Evolutionary conservation across 441 rosid genomes (phyloP).

Genomic region (Pelargonium myrrhifolium): DNA sequence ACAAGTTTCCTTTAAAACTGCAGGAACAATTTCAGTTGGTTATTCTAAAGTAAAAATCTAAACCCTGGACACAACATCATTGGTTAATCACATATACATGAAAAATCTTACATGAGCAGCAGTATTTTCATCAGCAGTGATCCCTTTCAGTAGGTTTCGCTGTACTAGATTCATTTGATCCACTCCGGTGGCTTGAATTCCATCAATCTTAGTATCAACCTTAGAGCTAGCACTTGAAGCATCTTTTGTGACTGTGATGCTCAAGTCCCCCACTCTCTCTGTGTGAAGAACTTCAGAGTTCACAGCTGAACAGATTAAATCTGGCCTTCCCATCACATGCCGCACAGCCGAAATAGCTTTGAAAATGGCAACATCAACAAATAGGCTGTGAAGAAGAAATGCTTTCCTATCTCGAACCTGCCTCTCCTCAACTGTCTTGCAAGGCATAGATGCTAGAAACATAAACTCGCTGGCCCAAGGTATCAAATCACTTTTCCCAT

Average conservation of each 20-base stretch:
- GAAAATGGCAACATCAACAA: conserved; percentile 61
- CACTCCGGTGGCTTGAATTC: conserved; percentile 46
- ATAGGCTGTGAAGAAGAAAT: conserved; percentile 64
- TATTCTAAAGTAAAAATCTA: conserved; percentile 4
- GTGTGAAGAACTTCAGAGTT: conserved; percentile 31
- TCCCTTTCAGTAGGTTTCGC: conserved; percentile 69
- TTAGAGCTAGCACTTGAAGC: conserved; percentile 56
- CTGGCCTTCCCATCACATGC: conserved; percentile 35
- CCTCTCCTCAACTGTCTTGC: conserved; percentile 73
- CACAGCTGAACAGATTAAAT: conserved; percentile 33
- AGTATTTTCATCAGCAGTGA: conserved; percentile 80
- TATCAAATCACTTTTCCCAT: conserved; percentile 47
- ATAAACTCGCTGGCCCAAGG: conserved; percentile 68
- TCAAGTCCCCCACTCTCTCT: conserved; percentile 55
- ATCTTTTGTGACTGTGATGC: conserved; percentile 51
- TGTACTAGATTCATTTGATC: conserved; percentile 49
- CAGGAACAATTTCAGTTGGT: conserved; percentile 9
- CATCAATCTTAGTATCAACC: conserved; percentile 61
- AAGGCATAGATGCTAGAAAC: conserved; percentile 72
- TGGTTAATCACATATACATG: conserved; percentile 11
- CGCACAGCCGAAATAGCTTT: conserved; percentile 49
- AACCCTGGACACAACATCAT: conserved; percentile 12
- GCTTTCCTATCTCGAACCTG: conserved; percentile 73
- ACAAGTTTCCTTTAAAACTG: conserved; percentile 24
- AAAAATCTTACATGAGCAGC: conserved; percentile 55